Percentiles rank a stretch among this genome's conserved stretches.
Conservation (phyloP, 2,329 filamentous ascomycete genomes). For the Magnaporthales sp. region DNA sequence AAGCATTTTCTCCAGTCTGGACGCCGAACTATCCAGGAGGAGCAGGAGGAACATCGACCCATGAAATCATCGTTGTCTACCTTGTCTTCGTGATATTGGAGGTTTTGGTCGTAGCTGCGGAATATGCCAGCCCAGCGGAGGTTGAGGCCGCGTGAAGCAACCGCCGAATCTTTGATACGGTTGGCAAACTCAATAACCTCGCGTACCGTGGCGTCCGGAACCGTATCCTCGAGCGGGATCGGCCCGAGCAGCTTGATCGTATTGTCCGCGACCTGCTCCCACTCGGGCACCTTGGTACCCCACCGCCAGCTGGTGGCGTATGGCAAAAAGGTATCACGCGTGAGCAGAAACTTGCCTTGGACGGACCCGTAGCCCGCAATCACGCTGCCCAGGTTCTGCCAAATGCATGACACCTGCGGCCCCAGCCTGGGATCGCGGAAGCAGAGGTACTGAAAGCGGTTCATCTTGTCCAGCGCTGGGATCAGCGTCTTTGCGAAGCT, state of each 20-base stretch:
- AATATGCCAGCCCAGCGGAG: not conserved
- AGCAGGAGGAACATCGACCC: not conserved
- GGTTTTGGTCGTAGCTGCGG: not conserved
- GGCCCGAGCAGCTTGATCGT: not conserved
- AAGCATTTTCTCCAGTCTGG: not conserved
- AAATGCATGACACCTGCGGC: not conserved
- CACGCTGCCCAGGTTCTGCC: not conserved
- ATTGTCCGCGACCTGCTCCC: not conserved
- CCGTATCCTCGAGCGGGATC: not conserved
- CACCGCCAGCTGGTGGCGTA: not conserved
- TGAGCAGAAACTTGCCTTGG: not conserved
- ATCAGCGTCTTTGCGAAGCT: not conserved
- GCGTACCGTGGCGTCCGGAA: not conserved
- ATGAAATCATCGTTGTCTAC: not conserved
- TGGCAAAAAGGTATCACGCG: not conserved
- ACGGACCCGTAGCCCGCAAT: not conserved
- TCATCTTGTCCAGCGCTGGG: not conserved
- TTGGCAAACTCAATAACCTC: not conserved
- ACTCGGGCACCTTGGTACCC: not conserved
- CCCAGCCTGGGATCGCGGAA: not conserved
- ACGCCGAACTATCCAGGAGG: not conserved
- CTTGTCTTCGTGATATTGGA: not conserved
- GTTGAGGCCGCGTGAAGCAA: not conserved
- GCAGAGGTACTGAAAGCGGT: not conserved
- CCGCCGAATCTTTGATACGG: not conserved